Evolutionary conservation across 805 yeast genomes (phyloP), one percentile per base, ranked within the genome.

Genomic region (Ogataea angusta): DNA sequence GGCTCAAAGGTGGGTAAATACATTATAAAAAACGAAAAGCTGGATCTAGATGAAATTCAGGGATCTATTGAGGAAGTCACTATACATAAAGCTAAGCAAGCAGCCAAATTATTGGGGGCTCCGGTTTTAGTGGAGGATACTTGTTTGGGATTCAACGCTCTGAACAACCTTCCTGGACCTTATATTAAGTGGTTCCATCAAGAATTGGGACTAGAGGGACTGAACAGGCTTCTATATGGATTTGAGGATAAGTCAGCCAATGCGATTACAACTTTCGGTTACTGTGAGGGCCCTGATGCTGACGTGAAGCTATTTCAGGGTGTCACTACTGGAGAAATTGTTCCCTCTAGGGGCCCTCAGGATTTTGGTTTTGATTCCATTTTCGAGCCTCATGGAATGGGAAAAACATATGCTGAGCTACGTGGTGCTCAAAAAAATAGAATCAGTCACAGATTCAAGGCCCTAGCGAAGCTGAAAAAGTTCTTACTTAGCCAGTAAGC

Each of bases 101-200:
- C 96, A 2, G 84, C 91, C 5, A 56, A 62, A 10, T 57, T 76
- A 7, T 60, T 80, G 21, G 39, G 62, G 3, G 93, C 95, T 0
- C 91, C 98, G 0, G 97, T 88, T 0, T 70, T 93, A 42, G 96
- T 90, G 3, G 99, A 93, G 59, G 99, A 93, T 56, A 93, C 99
- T 0, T 90, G 95, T 36, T 73, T 93, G 28, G 86, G 84, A 4
- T 93, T 85, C 63, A 75, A 75, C 36, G 96, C 95, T 2, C 72
- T 83, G 57, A 80, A 85, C 38, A 70, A 73, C 47, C 73, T 93
- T 36, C 99, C 99, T 3, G 99, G 99, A 17, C 98, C 98, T 1
- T 64, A 63, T 40, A 75, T 76, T 64, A 91, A 91, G 63, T 91
- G 99, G 99, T 93, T 93, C 64, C 73, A 87, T 32, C 69, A 80